Evolutionary conservation across 1,139 yeast genomes (phyloP), one percentile per base, ranked within the genome.

Genomic region (Pichia terricola): DNA sequence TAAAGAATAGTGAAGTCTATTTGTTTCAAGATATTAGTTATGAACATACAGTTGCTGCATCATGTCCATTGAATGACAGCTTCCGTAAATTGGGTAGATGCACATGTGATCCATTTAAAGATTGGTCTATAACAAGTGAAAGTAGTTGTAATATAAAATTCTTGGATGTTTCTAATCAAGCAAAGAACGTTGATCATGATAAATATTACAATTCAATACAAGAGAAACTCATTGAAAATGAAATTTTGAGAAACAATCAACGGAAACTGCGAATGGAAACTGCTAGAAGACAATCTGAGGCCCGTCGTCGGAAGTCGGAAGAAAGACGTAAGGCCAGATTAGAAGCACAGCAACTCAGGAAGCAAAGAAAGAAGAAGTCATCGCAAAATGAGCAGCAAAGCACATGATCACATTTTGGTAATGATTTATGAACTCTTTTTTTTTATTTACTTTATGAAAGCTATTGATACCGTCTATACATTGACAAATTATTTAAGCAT

Each of bases 1-100:
- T 76, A 50, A 63, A 68, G 28, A 68, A 61, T 45, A 65, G 65
- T 35, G 63, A 75, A 53, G 64, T 77, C 26, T 79, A 75, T 57
- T 69, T 73, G 53, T 77, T 77, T 54, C 75, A 69, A 43, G 77
- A 77, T 52, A 72, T 77, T 4, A 77, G 81, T 10, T 77, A 77
- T 59, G 69, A 63, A 54, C 83, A 77, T 56, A 69, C 71, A 8
- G 78, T 77, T 10, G 77, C 75, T 48, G 66, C 69, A 28, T 73
- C 76, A 49, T 77, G 81, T 61, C 81, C 81, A 0, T 58, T 72
- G 45, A 71, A 74, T 53, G 59, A 62, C 35, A 60, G 60, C 32
- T 62, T 63, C 45, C 61, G 76, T 45, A 57, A 58, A 42, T 59
- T 65, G 44, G 74, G 73, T 46, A 67, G 65, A 49, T 77, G 82